Evolutionary conservation across 257 asterid genomes (phyloP).

Genomic region (Galeopsis tetrahit): DNA sequence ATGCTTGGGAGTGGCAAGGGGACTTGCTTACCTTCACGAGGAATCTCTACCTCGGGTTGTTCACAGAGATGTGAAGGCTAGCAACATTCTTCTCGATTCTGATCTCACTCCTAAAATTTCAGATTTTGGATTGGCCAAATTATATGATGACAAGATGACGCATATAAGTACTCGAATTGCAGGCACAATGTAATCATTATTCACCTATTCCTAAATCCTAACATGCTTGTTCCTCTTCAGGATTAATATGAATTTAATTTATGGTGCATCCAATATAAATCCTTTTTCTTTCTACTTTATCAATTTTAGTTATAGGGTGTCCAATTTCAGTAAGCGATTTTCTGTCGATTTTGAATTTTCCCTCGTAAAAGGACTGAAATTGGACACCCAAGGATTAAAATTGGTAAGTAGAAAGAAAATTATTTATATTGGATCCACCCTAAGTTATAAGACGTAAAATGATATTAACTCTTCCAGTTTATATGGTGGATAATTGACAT

Average conservation of each 20-base stretch:
- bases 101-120: constrained; percentile 68
- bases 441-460: not conserved
- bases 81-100: constrained; percentile 74
- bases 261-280: not conserved
- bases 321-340: not conserved
- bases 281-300: not conserved
- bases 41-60: constrained; percentile 69
- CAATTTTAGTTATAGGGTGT: not conserved
- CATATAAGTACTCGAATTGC: constrained; percentile 91
- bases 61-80: constrained; percentile 80
- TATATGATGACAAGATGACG: constrained; percentile 71
- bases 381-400: not conserved
- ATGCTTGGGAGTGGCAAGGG: constrained; percentile 88
- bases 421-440: not conserved
- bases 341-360: not conserved
- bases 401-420: not conserved
- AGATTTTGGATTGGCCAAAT: constrained; percentile 81
- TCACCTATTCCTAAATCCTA: not conserved
- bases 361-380: not conserved
- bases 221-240: not conserved
- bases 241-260: not conserved
- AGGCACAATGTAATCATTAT: constrained; percentile 70
- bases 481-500: constrained; percentile 3
- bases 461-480: not conserved
- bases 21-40: constrained; percentile 77